These are phyloP conservation scores for Geotrichum siamense DNA, from an alignment of 1,139 yeast genomes.

Conservation along the genomic window DNA sequence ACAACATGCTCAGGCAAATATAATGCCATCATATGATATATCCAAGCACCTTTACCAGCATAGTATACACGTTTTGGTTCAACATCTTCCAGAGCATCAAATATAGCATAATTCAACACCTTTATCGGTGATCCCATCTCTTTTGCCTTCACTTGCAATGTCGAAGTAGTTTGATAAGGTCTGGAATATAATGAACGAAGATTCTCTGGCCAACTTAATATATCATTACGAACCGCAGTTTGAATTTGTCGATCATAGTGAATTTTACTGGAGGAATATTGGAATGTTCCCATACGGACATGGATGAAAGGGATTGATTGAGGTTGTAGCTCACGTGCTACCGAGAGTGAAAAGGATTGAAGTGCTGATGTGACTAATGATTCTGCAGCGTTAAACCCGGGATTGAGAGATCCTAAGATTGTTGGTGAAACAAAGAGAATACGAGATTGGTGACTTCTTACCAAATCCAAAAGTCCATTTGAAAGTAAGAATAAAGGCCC, in stretches of 20 bases:
- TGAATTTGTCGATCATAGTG: slow-evolving; percentile 29
- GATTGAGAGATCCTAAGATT: slow-evolving; percentile 36
- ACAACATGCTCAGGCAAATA: slow-evolving; percentile 34
- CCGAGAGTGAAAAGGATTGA: slow-evolving; percentile 32
- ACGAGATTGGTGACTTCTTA: slow-evolving; percentile 42
- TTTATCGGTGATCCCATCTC: slow-evolving; percentile 32
- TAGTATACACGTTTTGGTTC: slow-evolving; percentile 33
- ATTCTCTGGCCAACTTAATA: slow-evolving; percentile 38
- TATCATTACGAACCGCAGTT: slow-evolving; percentile 36
- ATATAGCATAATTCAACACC: slow-evolving; percentile 33
- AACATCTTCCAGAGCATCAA: slow-evolving; percentile 31
- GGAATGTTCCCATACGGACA: slow-evolving; percentile 38
- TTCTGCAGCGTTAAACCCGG: slow-evolving; percentile 41
- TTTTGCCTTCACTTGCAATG: slow-evolving; percentile 29
- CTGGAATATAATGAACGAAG: slow-evolving; percentile 35
- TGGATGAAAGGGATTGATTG: slow-evolving; percentile 31
- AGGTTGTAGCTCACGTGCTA: slow-evolving; percentile 36
- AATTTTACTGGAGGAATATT: slow-evolving; percentile 24
- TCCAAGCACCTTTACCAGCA: slow-evolving; percentile 36
- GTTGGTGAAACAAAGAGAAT: slow-evolving; percentile 37
- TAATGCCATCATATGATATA: slow-evolving; percentile 32
- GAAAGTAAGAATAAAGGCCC: slow-evolving; percentile 49
- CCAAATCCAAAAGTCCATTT: slow-evolving; percentile 52
- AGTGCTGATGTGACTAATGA: slow-evolving; percentile 35
- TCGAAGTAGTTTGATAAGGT: slow-evolving; percentile 31